These are phyloP conservation scores for Cordia subcordata DNA, from an alignment of 257 asterid genomes.

Conservation along the genomic window DNA sequence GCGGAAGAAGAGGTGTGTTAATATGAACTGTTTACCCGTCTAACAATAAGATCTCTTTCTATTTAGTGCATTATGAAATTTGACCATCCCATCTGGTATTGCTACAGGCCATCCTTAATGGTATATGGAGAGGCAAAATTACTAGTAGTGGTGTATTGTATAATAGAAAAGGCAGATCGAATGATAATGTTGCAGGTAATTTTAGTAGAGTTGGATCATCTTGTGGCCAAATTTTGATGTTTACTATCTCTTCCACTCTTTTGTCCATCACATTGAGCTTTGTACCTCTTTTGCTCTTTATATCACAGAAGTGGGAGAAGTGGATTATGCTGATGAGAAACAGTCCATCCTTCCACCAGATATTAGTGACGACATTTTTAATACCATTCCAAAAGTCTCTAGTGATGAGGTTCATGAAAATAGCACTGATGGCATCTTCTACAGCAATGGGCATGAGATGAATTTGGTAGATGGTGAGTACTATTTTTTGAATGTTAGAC, in stretches of 20 bases:
- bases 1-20: constrained; percentile 74
- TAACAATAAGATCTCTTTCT: too few species aligned
- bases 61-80: constrained; percentile 1
- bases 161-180: constrained; percentile 49
- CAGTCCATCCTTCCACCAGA: constrained; percentile 28
- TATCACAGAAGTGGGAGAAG: constrained; percentile 33
- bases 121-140: constrained; percentile 69
- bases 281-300: constrained; percentile 2
- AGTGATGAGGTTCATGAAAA: constrained; percentile 26
- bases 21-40: background rate
- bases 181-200: constrained; percentile 60
- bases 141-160: constrained; percentile 65
- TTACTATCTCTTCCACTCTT: constrained; percentile 1
- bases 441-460: constrained; percentile 23
- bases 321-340: constrained; percentile 36
- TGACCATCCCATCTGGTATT: constrained; percentile 1
- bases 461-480: constrained; percentile 25
- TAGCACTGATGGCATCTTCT: constrained; percentile 30
- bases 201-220: background rate
- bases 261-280: background rate
- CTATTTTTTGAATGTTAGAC: constrained; percentile 3
- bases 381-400: constrained; percentile 27
- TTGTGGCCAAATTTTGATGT: background rate
- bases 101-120: constrained; percentile 59
- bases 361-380: constrained; percentile 30